These are phyloP conservation scores for Xylaria hypoxylon DNA, from an alignment of 2,329 filamentous ascomycete species.

Conservation along the genomic window DNA sequence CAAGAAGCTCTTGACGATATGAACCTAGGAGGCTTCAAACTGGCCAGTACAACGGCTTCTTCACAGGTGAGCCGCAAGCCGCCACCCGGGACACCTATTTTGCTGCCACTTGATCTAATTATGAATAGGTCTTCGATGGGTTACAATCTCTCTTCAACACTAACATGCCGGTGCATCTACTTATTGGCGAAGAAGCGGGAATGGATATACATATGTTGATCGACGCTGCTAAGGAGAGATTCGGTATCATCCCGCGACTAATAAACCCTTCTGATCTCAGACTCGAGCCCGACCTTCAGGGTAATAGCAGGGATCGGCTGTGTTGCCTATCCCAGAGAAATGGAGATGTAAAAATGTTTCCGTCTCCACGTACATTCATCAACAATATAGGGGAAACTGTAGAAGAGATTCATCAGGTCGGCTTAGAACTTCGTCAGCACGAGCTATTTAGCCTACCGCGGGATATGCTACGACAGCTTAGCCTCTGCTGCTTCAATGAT, in stretches of 20 bases:
- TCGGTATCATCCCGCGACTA: slow-evolving; percentile 50
- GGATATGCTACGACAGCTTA: slow-evolving; percentile 52
- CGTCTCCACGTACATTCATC: slow-evolving; percentile 29
- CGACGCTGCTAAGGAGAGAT: slow-evolving; percentile 45
- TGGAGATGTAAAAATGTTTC: slow-evolving; percentile 23
- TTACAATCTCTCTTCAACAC: slow-evolving; percentile 51
- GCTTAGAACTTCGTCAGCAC: slow-evolving; percentile 55
- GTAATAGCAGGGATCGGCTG: slow-evolving; percentile 46
- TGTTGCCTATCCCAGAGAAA: slow-evolving; percentile 46
- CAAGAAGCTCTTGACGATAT: slow-evolving; percentile 47
- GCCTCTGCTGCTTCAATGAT: slow-evolving; percentile 56
- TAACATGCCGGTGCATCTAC: slow-evolving; percentile 50
- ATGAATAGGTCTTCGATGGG: slow-evolving; percentile 49
- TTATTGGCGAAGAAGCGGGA: slow-evolving; percentile 54
- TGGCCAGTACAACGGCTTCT: slow-evolving; percentile 46
- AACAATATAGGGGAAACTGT: slow-evolving; percentile 44
- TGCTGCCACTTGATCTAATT: slow-evolving; percentile 7
- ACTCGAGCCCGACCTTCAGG: slow-evolving; percentile 46
- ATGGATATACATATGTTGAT: slow-evolving; percentile 57
- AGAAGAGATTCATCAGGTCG: slow-evolving; percentile 54
- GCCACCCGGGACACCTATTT: not conserved
- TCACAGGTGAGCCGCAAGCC: slow-evolving; percentile 38
- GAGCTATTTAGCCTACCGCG: slow-evolving; percentile 51
- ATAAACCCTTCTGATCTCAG: slow-evolving; percentile 52
- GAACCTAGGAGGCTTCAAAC: slow-evolving; percentile 24